phyloP scores from a whole-genome alignment of 192 early-diverging fungal species.

The Glomus cerebriforme region DNA sequence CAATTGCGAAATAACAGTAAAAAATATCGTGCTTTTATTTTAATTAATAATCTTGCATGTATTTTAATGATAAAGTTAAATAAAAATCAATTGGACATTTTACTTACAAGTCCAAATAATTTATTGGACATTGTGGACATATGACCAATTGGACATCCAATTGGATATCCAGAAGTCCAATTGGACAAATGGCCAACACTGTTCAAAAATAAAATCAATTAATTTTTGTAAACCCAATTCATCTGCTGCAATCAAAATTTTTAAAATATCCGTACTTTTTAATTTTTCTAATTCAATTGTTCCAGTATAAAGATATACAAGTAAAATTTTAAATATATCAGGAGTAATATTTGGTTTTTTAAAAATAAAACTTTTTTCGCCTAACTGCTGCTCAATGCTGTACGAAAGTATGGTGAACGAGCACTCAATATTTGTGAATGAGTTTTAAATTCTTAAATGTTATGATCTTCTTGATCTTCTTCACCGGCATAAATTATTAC shows the following conservation, averaged over 20 bases:
- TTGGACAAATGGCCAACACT: too few species aligned
- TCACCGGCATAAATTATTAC: constrained; percentile 17
- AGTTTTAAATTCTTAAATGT: neutral
- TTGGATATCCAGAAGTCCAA: too few species aligned
- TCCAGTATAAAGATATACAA: constrained; percentile 22
- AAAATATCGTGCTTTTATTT: too few species aligned
- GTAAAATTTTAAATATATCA: constrained; percentile 4
- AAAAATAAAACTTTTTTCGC: neutral
- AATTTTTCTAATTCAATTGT: constrained; percentile 1
- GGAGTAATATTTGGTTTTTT: constrained; percentile 15
- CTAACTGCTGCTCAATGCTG: neutral
- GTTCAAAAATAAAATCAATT: neutral
- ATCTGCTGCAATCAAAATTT: neutral
- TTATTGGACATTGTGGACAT: too few species aligned
- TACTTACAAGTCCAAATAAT: too few species aligned
- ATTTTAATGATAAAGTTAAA: too few species aligned
- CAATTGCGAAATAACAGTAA: too few species aligned
- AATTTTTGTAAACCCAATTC: constrained; percentile 6
- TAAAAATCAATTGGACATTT: too few species aligned
- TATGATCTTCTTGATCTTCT: too few species aligned
- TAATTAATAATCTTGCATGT: too few species aligned
- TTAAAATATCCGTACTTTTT: neutral
- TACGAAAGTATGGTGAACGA: constrained; percentile 9
- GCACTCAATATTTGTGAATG: constrained; percentile 11
- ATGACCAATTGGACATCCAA: too few species aligned